Evolutionary conservation across 202 grass and related monocot species (phyloP).

Genomic region (Panicum hallii): DNA sequence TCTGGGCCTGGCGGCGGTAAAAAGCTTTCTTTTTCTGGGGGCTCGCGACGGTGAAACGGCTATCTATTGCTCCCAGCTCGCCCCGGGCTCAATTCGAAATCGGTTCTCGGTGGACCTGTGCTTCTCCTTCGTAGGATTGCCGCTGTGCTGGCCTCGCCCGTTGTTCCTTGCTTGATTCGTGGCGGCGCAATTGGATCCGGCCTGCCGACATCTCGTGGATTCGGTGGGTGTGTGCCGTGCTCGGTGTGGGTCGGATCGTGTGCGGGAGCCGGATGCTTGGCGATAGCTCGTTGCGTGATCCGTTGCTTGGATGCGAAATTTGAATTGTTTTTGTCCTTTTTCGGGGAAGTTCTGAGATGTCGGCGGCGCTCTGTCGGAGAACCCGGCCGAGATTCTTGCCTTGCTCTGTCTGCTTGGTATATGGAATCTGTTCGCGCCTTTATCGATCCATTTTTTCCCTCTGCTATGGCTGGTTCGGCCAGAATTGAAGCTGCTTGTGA

Average conservation of each 20-base stretch:
- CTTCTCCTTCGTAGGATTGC: background rate
- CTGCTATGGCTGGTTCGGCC: background rate
- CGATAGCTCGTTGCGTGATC: slow-evolving; percentile 34
- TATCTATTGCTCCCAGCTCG: slow-evolving; percentile 3
- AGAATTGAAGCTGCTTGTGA: background rate
- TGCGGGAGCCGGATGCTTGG: slow-evolving; percentile 7
- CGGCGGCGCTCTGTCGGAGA: background rate
- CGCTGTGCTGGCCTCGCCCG: background rate
- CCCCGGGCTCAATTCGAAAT: slow-evolving; percentile 30
- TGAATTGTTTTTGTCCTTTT: slow-evolving; percentile 19
- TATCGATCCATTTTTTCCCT: slow-evolving; percentile 3
- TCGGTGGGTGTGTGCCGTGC: slow-evolving; percentile 15
- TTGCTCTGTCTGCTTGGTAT: slow-evolving; percentile 18
- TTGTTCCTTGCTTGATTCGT: slow-evolving; percentile 3
- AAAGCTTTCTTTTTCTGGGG: slow-evolving; percentile 48
- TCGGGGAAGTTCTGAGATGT: background rate
- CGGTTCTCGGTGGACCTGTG: background rate
- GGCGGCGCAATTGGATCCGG: slow-evolving; percentile 46
- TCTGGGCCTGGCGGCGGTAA: slow-evolving; percentile 34
- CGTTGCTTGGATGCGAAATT: slow-evolving; percentile 35
- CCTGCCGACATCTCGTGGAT: slow-evolving; percentile 2
- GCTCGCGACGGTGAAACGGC: slow-evolving; percentile 43
- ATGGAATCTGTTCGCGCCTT: background rate
- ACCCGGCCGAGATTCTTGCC: slow-evolving; percentile 47
- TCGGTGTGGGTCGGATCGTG: slow-evolving; percentile 8